A percentile compares a stretch with the other conserved stretches of the same genome.
These are phyloP conservation scores for Penicillium italicum DNA, from an alignment of 2,329 filamentous ascomycete genomes.

Conservation along the genomic window DNA sequence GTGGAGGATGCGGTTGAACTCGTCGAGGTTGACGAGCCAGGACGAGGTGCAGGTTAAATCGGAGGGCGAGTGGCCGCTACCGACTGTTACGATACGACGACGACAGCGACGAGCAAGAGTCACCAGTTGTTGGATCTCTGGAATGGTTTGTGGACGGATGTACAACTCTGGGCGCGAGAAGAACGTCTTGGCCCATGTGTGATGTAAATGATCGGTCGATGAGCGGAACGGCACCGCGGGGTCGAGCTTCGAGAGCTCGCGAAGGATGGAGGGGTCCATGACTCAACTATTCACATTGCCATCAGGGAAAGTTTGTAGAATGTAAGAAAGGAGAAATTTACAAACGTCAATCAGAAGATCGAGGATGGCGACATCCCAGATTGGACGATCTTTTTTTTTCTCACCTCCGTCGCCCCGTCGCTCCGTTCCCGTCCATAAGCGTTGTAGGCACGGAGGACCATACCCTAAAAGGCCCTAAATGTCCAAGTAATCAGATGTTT, in stretches of 20 bases:
- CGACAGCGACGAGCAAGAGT: constrained; percentile 76
- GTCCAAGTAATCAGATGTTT: not conserved
- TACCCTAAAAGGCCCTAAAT: not conserved
- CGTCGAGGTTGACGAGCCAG: constrained; percentile 92
- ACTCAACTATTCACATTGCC: constrained; percentile 6
- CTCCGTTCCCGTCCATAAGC: not conserved
- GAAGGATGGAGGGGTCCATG: constrained; percentile 48
- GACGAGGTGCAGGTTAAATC: constrained; percentile 88
- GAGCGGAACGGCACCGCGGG: constrained; percentile 72
- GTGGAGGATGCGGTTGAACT: constrained; percentile 68
- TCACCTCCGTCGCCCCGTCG: not conserved
- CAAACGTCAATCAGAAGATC: constrained; percentile 1
- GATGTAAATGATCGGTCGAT: constrained; percentile 67
- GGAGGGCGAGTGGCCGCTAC: constrained; percentile 87
- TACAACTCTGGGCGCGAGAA: constrained; percentile 86
- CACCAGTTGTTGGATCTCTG: constrained; percentile 79
- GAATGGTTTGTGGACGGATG: constrained; percentile 73
- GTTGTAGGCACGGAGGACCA: not conserved
- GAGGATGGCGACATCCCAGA: constrained; percentile 17
- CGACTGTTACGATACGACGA: constrained; percentile 78
- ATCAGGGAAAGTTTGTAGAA: not conserved
- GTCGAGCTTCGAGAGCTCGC: constrained; percentile 58
- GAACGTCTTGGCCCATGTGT: constrained; percentile 94
- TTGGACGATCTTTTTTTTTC: constrained; percentile 1
- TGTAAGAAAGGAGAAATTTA: not conserved